A percentile compares a stretch with the other conserved stretches of the same genome.
These are phyloP conservation scores for Yamadazyma aaseri DNA, from an alignment of 1,139 yeast species.

Conservation along the genomic window DNA sequence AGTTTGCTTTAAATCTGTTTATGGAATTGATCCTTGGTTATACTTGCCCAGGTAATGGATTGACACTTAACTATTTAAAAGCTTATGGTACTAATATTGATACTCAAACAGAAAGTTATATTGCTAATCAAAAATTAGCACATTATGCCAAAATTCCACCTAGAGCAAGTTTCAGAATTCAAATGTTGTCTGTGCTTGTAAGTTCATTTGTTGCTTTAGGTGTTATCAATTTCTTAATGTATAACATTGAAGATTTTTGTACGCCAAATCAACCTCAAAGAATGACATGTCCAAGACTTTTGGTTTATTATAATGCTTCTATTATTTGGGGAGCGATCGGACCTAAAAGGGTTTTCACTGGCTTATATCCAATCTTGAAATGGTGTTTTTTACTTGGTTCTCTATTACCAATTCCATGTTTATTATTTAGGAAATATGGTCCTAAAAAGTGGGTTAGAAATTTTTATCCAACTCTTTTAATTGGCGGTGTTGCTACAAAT, in stretches of 20 bases:
- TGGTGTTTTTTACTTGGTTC: constrained; percentile 40
- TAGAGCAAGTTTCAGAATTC: constrained; percentile 14
- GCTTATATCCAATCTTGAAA: constrained; percentile 35
- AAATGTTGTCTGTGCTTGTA: constrained; percentile 36
- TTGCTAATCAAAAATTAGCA: constrained; percentile 51
- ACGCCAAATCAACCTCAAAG: constrained; percentile 33
- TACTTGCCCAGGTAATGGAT: constrained; percentile 41
- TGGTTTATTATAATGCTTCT: constrained; percentile 49
- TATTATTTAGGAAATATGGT: constrained; percentile 2
- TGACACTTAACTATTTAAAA: constrained; percentile 43
- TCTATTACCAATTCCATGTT: constrained; percentile 36
- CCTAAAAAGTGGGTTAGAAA: constrained; percentile 10
- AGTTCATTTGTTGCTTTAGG: constrained; percentile 46
- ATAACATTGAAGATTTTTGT: constrained; percentile 38
- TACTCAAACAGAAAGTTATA: constrained; percentile 48
- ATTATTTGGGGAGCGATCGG: constrained; percentile 65
- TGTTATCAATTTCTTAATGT: constrained; percentile 16
- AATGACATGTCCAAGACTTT: constrained; percentile 49
- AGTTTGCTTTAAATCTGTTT: constrained; percentile 36
- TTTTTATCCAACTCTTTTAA: constrained; percentile 11
- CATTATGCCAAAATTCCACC: constrained; percentile 54
- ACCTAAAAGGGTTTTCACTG: constrained; percentile 39
- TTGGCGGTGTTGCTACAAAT: constrained; percentile 37
- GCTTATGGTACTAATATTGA: constrained; percentile 46
- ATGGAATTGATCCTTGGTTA: constrained; percentile 43